Conservation (phyloP, 805 yeast genomes). For the Lipomyces yamadae region DNA sequence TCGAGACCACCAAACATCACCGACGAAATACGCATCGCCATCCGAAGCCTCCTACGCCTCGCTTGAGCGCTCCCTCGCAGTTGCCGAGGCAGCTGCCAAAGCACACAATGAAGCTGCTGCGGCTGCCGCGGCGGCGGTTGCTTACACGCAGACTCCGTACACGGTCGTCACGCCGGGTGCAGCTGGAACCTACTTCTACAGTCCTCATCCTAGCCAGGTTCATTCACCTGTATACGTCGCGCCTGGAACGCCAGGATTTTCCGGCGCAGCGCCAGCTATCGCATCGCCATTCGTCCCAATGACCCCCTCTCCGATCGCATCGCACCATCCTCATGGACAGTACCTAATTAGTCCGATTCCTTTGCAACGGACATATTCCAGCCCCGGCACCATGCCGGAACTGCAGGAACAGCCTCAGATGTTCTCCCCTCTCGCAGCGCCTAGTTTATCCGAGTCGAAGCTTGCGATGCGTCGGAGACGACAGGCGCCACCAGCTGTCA, state of each 20-base stretch:
- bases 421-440: conserved; percentile 3
- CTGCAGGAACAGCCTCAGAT: conserved; percentile 12
- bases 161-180: background rate
- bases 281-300: background rate
- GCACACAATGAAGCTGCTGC: conserved; percentile 19
- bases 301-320: conserved; percentile 12
- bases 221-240: conserved; percentile 11
- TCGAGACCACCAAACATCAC: conserved; percentile 11
- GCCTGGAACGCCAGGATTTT: conserved; percentile 1
- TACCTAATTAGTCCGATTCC: conserved; percentile 14
- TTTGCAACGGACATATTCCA: conserved; percentile 27
- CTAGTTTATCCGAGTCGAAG: conserved; percentile 16
- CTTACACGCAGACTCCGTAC: conserved; percentile 1
- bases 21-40: conserved; percentile 31
- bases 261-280: conserved; percentile 1
- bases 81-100: conserved; percentile 32
- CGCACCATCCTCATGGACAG: conserved; percentile 12
- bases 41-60: conserved; percentile 36
- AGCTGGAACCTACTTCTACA: background rate
- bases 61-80: conserved; percentile 33
- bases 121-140: conserved; percentile 6
- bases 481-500: conserved; percentile 30
- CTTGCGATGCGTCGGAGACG: conserved; percentile 31
- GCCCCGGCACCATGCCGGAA: conserved; percentile 18
- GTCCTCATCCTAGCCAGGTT: conserved; percentile 11